phyloP scores from a whole-genome alignment of 371 early-diverging fungal species.

The Conidiobolus incongruus region DNA sequence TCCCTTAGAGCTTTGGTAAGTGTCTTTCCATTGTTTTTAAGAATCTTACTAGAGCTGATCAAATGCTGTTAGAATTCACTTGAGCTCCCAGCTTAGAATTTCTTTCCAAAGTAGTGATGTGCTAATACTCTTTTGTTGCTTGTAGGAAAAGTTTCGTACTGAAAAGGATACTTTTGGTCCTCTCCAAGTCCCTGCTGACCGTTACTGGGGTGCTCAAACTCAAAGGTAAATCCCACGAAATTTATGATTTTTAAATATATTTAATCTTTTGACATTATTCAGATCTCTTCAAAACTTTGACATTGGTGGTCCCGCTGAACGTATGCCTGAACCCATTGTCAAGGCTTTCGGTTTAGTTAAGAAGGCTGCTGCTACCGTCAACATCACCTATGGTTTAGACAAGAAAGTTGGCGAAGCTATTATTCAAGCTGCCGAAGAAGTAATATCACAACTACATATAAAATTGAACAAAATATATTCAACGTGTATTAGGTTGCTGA shows the following conservation, averaged over 20 bases:
- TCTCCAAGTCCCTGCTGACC: constrained; percentile 75
- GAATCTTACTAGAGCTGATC: too few relatives aligned
- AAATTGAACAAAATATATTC: too few relatives aligned
- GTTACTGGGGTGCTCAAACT: constrained; percentile 94
- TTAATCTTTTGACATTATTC: too few relatives aligned
- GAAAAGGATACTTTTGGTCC: constrained; percentile 90
- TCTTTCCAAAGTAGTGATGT: too few relatives aligned
- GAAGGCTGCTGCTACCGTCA: constrained; percentile 79
- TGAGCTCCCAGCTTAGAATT: too few relatives aligned
- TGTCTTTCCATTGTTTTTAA: too few relatives aligned
- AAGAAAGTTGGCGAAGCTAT: constrained; percentile 60
- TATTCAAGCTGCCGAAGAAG: constrained; percentile 61
- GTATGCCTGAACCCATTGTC: constrained; percentile 84
- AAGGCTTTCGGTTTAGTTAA: constrained; percentile 84
- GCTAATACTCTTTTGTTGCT: too few relatives aligned
- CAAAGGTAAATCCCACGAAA: constrained; percentile 61
- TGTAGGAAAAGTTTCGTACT: constrained; percentile 41
- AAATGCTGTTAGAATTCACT: too few relatives aligned
- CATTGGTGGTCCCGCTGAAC: constrained; percentile 75
- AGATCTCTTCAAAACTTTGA: constrained; percentile 83
- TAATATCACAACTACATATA: too few relatives aligned
- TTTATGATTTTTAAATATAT: too few relatives aligned
- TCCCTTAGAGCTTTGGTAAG: too few relatives aligned
- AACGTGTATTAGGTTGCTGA: constrained; percentile 66
- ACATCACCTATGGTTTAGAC: constrained; percentile 65